phyloP scores from a whole-genome alignment of 306 rosid species.

The Lupinus albus region DNA sequence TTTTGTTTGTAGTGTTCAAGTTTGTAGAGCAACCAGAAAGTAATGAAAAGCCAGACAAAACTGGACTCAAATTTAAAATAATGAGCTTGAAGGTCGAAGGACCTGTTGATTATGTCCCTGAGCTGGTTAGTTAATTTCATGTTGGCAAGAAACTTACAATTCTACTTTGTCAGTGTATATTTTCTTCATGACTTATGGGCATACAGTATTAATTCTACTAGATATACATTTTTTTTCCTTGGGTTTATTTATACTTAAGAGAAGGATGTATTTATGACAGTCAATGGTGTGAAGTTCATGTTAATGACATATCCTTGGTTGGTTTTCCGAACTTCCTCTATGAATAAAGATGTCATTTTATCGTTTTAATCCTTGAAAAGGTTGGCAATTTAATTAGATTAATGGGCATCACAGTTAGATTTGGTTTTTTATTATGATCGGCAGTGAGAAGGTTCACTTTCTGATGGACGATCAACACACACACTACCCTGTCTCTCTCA shows the following conservation, averaged over 20 bases:
- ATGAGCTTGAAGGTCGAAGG: conserved; percentile 99
- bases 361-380: conserved; percentile 1
- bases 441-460: conserved; percentile 56
- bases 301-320: conserved; percentile 3
- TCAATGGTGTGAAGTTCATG: neutral
- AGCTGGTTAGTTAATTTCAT: conserved; percentile 71
- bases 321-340: conserved; percentile 20
- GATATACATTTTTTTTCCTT: conserved; percentile 16
- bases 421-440: conserved; percentile 31
- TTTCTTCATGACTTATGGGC: neutral
- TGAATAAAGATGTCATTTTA: conserved; percentile 7
- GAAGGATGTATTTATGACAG: neutral
- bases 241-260: neutral
- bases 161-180: conserved; percentile 1
- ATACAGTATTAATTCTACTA: conserved; percentile 6
- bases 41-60: conserved; percentile 85
- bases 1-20: conserved; percentile 73
- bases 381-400: neutral
- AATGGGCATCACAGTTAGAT: neutral
- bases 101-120: conserved; percentile 84
- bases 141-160: conserved; percentile 7
- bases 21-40: conserved; percentile 94
- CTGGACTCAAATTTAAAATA: conserved; percentile 91
- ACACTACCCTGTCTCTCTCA: neutral
- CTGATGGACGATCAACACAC: conserved; percentile 11